These are phyloP conservation scores for Colletotrichum simmondsii DNA, from an alignment of 2,329 filamentous ascomycete species.

Conservation along the genomic window DNA sequence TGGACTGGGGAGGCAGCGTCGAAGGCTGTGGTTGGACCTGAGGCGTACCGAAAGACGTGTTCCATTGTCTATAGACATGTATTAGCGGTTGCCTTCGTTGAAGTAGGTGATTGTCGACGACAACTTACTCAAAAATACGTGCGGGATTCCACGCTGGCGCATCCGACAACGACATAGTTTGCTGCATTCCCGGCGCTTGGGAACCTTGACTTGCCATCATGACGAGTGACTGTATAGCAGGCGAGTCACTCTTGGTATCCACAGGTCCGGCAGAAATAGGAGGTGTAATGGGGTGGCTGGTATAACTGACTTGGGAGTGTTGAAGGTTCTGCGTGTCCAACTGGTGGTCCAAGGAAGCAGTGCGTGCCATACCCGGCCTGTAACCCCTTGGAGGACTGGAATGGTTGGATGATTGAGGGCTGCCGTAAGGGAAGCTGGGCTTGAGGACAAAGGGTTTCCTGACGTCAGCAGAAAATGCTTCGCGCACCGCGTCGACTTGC, in stretches of 20 bases:
- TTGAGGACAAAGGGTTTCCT: constrained; percentile 90
- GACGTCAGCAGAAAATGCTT: constrained; percentile 90
- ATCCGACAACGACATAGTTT: constrained; percentile 70
- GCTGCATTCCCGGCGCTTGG: constrained; percentile 61
- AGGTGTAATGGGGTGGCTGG: constrained; percentile 79
- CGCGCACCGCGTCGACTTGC: constrained; percentile 88
- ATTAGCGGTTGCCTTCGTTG: constrained; percentile 28
- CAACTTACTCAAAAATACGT: constrained; percentile 87
- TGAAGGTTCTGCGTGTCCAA: constrained; percentile 63
- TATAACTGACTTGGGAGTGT: constrained; percentile 73
- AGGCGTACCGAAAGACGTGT: constrained; percentile 88
- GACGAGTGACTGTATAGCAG: constrained; percentile 76
- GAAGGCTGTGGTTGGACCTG: constrained; percentile 55
- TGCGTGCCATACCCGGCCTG: constrained; percentile 57
- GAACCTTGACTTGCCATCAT: constrained; percentile 74
- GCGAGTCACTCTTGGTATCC: constrained; percentile 82
- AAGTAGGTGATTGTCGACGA: not conserved
- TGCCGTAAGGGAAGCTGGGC: constrained; percentile 86
- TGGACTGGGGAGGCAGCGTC: constrained; percentile 57
- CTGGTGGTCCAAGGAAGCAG: constrained; percentile 64
- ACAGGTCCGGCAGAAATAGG: constrained; percentile 79
- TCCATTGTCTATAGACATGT: constrained; percentile 79
- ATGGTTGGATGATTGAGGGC: constrained; percentile 73
- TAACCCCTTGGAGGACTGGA: constrained; percentile 71
- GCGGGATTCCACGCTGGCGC: constrained; percentile 84